These are phyloP conservation scores for Triangularia setosa DNA, from an alignment of 2,329 filamentous ascomycete genomes.

Conservation along the genomic window DNA sequence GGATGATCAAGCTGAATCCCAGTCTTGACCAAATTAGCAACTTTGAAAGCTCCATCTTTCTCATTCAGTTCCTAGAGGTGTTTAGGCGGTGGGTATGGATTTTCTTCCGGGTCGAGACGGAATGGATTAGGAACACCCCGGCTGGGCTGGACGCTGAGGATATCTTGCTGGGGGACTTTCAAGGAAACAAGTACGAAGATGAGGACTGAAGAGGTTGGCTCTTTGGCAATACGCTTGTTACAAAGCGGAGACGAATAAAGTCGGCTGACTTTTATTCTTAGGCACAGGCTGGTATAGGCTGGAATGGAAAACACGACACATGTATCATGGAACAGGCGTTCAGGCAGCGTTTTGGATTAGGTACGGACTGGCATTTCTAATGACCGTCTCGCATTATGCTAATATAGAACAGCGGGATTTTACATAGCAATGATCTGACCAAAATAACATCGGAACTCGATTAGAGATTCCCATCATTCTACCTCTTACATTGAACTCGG, in stretches of 20 bases:
- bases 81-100: slow-evolving; percentile 93
- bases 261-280: not conserved
- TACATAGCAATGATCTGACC: not conserved
- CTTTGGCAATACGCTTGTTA: not conserved
- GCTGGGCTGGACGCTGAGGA: slow-evolving; percentile 60
- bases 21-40: slow-evolving; percentile 81
- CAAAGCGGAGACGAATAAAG: not conserved
- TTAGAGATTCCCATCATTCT: not conserved
- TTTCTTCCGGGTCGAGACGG: slow-evolving; percentile 90
- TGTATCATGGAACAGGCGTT: slow-evolving; percentile 2
- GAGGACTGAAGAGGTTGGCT: slow-evolving; percentile 32
- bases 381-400: not conserved
- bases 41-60: slow-evolving; percentile 82
- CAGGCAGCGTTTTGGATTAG: slow-evolving; percentile 2
- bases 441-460: not conserved
- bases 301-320: not conserved
- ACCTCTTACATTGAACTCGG: not conserved
- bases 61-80: slow-evolving; percentile 83
- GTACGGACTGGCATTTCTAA: not conserved
- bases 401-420: not conserved
- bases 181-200: slow-evolving; percentile 60
- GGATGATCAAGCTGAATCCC: slow-evolving; percentile 82
- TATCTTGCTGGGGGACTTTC: slow-evolving; percentile 70
- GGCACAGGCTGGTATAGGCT: not conserved
- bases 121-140: slow-evolving; percentile 66